phyloP scores from a whole-genome alignment of 306 rosid species.

The Cicer bijugum region DNA sequence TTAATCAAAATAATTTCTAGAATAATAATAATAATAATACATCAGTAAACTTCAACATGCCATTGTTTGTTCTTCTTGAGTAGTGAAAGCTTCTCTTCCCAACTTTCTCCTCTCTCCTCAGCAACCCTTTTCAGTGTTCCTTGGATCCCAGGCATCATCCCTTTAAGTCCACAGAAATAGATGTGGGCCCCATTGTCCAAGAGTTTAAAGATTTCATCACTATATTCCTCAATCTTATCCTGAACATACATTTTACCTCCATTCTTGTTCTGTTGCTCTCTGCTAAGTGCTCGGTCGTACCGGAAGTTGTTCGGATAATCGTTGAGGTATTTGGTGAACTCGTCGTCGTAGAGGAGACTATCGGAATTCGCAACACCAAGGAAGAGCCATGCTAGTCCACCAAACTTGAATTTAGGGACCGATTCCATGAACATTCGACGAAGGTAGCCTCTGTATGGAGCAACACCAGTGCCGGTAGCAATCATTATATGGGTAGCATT shows the following conservation, averaged over 20 bases:
- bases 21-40: conserved; percentile 37
- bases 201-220: conserved; percentile 84
- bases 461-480: conserved; percentile 93
- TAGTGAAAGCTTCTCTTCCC: conserved; percentile 90
- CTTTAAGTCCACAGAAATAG: conserved; percentile 93
- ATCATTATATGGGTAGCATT: conserved; percentile 98
- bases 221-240: conserved; percentile 94
- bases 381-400: conserved; percentile 95
- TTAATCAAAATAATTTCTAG: conserved; percentile 34
- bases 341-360: conserved; percentile 87
- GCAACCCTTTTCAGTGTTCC: conserved; percentile 91
- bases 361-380: conserved; percentile 93
- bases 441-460: conserved; percentile 95
- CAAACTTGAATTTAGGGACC: conserved; percentile 75
- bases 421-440: conserved; percentile 98
- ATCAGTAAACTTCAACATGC: conserved; percentile 98
- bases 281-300: conserved; percentile 75
- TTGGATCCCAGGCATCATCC: conserved; percentile 99
- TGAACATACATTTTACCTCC: conserved; percentile 99
- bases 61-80: conserved; percentile 98
- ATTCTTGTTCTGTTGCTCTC: conserved; percentile 82
- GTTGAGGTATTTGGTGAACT: conserved; percentile 81
- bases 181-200: conserved; percentile 93
- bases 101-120: conserved; percentile 80
- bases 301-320: conserved; percentile 86